Conservation (phyloP, 805 yeast species). For the Crinitomyces ghanaensis region DNA sequence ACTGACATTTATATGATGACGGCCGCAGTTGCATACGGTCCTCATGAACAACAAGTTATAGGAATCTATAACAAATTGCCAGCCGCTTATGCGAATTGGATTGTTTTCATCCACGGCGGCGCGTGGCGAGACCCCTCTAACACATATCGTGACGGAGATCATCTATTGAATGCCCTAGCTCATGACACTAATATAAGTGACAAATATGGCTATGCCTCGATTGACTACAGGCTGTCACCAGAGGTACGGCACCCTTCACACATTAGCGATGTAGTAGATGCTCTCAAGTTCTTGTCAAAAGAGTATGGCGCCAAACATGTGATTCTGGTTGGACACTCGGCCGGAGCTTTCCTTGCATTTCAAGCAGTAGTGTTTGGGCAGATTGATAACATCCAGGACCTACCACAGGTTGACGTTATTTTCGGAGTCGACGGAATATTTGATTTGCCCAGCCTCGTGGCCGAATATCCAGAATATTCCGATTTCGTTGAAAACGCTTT, state of each 20-base stretch:
- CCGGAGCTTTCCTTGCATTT: slow-evolving; percentile 57
- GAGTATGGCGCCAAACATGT: slow-evolving; percentile 21
- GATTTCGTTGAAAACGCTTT: slow-evolving; percentile 53
- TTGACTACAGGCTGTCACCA: slow-evolving; percentile 62
- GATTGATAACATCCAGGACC: background rate
- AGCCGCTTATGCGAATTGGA: slow-evolving; percentile 15
- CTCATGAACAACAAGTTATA: slow-evolving; percentile 1
- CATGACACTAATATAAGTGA: slow-evolving; percentile 6
- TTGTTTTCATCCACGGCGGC: slow-evolving; percentile 72
- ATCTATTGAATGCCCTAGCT: slow-evolving; percentile 24
- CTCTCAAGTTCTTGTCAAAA: slow-evolving; percentile 24
- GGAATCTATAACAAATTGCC: background rate
- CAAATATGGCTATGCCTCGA: slow-evolving; percentile 25
- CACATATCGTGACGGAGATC: slow-evolving; percentile 44
- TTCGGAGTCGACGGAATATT: slow-evolving; percentile 56
- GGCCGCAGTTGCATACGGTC: too few species aligned
- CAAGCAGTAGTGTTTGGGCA: slow-evolving; percentile 34
- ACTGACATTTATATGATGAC: too few species aligned
- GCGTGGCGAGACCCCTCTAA: slow-evolving; percentile 71
- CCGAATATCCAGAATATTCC: slow-evolving; percentile 51
- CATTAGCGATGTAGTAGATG: slow-evolving; percentile 41
- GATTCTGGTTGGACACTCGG: slow-evolving; percentile 61
- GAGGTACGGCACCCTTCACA: slow-evolving; percentile 51
- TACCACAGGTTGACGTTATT: slow-evolving; percentile 6
- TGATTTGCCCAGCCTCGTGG: slow-evolving; percentile 37